Evolutionary conservation across 331 rosid genomes (phyloP).

Genomic region (Malus hybrid): DNA sequence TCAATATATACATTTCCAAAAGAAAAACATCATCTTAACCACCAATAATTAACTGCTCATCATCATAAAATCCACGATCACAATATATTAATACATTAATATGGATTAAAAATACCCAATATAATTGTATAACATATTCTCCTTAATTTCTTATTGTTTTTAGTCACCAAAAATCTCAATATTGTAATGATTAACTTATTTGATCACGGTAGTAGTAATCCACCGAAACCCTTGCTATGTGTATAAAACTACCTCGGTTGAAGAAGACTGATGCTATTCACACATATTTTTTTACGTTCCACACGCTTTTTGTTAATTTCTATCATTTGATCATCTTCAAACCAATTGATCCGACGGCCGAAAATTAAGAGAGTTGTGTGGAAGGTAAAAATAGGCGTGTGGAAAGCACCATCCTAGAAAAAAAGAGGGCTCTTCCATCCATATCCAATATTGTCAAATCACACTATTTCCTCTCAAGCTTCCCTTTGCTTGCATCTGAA

Average conservation of each 20-base stretch:
- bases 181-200: conserved; percentile 18
- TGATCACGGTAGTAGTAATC: background rate
- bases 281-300: no score
- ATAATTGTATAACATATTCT: background rate
- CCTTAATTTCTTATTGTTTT: background rate
- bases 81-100: background rate
- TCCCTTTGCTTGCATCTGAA: conserved; percentile 53
- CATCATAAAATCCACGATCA: background rate
- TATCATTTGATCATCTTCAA: no score
- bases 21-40: background rate
- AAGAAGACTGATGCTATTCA: no score
- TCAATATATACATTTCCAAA: conserved; percentile 21
- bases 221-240: background rate
- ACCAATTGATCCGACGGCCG: accelerated
- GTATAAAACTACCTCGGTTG: background rate
- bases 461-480: conserved; percentile 29
- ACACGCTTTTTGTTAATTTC: no score
- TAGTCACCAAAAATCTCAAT: conserved; percentile 11
- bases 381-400: no score
- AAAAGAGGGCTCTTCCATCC: background rate
- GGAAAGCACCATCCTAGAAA: no score
- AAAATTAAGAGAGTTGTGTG: no score
- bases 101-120: background rate
- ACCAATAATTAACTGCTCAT: background rate
- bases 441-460: background rate